These are phyloP conservation scores for Akebia trifoliata DNA, from an alignment of 164 flowering plant genomes.

Conservation along the genomic window DNA sequence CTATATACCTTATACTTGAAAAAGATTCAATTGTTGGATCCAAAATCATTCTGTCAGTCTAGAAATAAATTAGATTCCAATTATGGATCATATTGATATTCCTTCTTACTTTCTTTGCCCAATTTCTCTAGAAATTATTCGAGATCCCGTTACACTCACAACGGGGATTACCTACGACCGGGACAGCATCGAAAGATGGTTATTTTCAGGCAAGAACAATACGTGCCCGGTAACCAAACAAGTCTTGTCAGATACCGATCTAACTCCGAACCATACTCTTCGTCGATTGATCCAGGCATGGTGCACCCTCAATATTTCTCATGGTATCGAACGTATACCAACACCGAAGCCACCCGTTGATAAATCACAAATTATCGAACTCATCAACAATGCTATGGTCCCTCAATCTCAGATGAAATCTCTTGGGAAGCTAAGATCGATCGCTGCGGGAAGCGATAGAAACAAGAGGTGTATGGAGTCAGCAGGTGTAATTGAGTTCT, in stretches of 20 bases:
- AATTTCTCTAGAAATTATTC: constrained; percentile 71
- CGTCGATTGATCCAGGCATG: constrained; percentile 74
- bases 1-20: not conserved
- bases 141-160: constrained; percentile 69
- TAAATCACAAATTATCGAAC: constrained; percentile 33
- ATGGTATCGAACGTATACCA: constrained; percentile 56
- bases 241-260: constrained; percentile 23
- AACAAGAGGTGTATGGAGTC: constrained; percentile 37
- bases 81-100: constrained; percentile 50
- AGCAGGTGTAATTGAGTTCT: constrained; percentile 42
- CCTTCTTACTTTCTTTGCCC: constrained; percentile 76
- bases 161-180: constrained; percentile 90
- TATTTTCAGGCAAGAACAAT: constrained; percentile 41
- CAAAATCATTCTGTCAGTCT: no score
- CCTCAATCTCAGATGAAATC: constrained; percentile 29
- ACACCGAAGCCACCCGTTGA: constrained; percentile 56
- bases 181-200: constrained; percentile 65
- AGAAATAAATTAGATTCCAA: not conserved
- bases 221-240: constrained; percentile 71
- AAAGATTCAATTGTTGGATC: no score
- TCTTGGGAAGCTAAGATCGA: constrained; percentile 33
- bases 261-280: constrained; percentile 78
- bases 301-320: constrained; percentile 59
- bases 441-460: constrained; percentile 30
- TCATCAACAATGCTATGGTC: constrained; percentile 32